These are phyloP conservation scores for Ophiostoma perfectum DNA, from an alignment of 2,329 filamentous ascomycete species.

Conservation along the genomic window DNA sequence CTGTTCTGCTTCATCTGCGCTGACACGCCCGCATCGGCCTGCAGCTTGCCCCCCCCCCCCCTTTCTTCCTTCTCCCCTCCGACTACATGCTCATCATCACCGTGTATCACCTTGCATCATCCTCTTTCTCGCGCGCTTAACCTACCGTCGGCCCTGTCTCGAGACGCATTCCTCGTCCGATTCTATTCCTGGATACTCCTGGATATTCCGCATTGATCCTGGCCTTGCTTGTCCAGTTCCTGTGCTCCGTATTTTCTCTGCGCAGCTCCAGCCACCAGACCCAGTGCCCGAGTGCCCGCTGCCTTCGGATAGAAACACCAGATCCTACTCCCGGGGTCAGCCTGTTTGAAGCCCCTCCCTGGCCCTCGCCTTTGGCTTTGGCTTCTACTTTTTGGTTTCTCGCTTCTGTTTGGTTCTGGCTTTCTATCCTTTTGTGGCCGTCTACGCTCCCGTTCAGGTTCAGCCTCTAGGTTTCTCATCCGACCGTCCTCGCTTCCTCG, in stretches of 20 bases:
- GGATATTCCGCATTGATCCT: too few relatives aligned
- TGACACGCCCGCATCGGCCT: background rate
- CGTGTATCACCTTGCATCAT: background rate
- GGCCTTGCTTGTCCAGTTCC: background rate
- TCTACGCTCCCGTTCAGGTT: background rate
- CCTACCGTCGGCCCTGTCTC: background rate
- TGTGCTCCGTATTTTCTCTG: background rate
- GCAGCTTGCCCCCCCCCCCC: background rate
- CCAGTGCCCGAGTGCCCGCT: background rate
- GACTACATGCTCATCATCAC: background rate
- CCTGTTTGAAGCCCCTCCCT: background rate
- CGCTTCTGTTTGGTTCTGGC: background rate
- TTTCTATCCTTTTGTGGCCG: too few relatives aligned
- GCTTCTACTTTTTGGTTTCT: background rate
- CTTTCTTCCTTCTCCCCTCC: background rate
- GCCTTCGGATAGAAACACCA: slow-evolving; percentile 8
- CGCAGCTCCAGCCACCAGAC: background rate
- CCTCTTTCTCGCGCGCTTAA: slow-evolving; percentile 7
- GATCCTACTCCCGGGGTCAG: background rate
- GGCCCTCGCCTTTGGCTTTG: background rate
- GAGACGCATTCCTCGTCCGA: background rate
- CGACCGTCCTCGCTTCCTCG: background rate
- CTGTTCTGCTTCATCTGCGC: background rate
- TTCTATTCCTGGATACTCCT: slow-evolving; percentile 4
- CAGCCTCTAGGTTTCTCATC: background rate